phyloP scores from a whole-genome alignment of 257 asterid species.

The Ballota nigra region DNA sequence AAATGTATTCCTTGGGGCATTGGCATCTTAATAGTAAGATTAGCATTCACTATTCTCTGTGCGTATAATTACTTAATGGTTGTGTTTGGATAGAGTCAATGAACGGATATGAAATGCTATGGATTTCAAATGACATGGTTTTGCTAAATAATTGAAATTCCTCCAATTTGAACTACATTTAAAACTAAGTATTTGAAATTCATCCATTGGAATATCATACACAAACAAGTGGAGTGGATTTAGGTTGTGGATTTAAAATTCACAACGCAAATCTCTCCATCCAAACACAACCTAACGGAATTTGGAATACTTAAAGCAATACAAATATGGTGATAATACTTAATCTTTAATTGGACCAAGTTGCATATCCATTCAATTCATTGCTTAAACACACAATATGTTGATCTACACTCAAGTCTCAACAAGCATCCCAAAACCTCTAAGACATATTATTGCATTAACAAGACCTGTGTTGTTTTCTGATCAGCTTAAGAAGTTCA shows the following conservation, averaged over 20 bases:
- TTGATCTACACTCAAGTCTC: not conserved
- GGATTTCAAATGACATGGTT: no score
- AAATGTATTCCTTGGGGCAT: not conserved
- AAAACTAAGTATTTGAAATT: no score
- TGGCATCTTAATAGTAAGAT: not conserved
- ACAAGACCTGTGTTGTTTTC: not conserved
- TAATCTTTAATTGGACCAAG: not conserved
- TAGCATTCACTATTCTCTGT: not conserved
- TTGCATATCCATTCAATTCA: not conserved
- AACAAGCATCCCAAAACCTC: not conserved
- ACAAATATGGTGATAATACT: not conserved
- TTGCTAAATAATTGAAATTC: no score
- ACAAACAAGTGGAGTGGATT: no score
- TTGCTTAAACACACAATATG: not conserved
- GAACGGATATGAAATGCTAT: no score
- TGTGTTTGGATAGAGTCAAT: no score
- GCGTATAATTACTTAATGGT: not conserved
- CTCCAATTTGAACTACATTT: no score
- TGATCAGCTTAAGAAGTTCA: slow-evolving; percentile 7
- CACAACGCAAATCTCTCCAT: no score
- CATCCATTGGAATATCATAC: no score
- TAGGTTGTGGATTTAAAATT: no score
- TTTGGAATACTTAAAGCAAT: not conserved
- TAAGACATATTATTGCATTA: not conserved
- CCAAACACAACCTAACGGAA: no score